Base-by-base conservation (phyloP, 352 stramenopile species). In the Vaucheria bursata region DNA sequence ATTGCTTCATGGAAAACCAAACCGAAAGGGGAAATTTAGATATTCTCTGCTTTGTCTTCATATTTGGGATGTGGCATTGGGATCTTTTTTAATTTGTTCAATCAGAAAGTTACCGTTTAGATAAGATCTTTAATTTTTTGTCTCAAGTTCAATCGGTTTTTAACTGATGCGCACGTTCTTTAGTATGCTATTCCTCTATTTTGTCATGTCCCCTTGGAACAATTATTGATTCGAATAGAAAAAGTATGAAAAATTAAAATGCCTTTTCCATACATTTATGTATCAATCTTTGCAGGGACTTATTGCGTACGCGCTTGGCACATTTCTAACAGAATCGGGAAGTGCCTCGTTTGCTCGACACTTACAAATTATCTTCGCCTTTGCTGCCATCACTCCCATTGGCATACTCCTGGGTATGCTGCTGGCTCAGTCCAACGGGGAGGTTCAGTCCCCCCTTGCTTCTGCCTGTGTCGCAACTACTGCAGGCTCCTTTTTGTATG, bases 401-500 rank as follows among this genome's bases (percentile, higher is more conserved):
- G 76, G 76, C 2, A 81, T 81, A 34, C 25, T 71, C 4, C 0
- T 75, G 0, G 76, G 76, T 12, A 36, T 0, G 18, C n/a, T 71
- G 3, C 40, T 81, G 32, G 50, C 67, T 25, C 45, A 72, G 0
- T 18, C 12, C 45, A 72, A 81, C 53, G 69, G 50, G n/a, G 45
- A 25, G 12, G 45, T 25, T 25, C 70, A 74, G 34, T 36, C 69
- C 18, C 40, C 53, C 71, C 37, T 59, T 12, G 69, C 40, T 25
- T 40, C 76, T n/a, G 53, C 52, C 1, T 81, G 76, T 66, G 76
- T 81, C 0, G 76, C 76, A 8, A 32, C 75, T 12, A 72, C 76
- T 5, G 37, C 76, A 35, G 76, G 76, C 45, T 79, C 76, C 35
- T 81, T 81, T 72, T 39, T 81, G 0, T 81, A 81, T 40, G 71